Evolutionary conservation across 2,329 filamentous ascomycete genomes (phyloP), one percentile per base, ranked within the genome.

Genomic region (Paecilomyces sp.): DNA sequence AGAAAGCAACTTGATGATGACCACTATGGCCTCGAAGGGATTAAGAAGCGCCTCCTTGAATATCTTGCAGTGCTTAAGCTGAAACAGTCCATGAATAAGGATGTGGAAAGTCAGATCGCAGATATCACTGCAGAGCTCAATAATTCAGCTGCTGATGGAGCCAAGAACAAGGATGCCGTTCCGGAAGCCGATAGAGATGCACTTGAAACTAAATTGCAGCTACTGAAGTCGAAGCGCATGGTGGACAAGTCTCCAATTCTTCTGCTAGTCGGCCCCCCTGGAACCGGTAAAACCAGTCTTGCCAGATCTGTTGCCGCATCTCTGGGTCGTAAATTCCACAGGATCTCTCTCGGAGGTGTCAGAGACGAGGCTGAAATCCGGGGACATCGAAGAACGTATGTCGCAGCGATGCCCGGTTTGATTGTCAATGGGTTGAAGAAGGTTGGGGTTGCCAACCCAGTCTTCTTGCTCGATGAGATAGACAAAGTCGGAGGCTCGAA

Each of bases 361-460:
- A 84, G 94, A 58, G 94, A 99, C 69, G 94, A 99, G 74, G 94
- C 94, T 15, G 94, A 99, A 77, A 97, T 99, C 61, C 86, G 94
- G 61, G 94, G 94, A 9, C 94, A 99, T 75, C 85, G 94, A 59
- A 84, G 94, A 66, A 99, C 94, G 0, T 99, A 99, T 71, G 94
- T 99, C 60, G 94, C 94, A 24, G 94, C 94, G n/a, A 97, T 99
- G 93, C 94, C 94, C 9, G 94, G 94, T 58, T 81, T 97, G 58
- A 89, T 99, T 61, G 92, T 97, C 31, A 92, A 92, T 72, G 94
- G 93, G 0, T 74, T 99, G 58, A 92, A 94, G 78, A 99, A 97
- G 78, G 93, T 95, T 33, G 93, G 92, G 54, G 93, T 97, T 22
- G 86, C 91, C 2, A 99, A 99, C 71, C 94, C 94, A 0, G 93